phyloP scores from a whole-genome alignment of 2,329 filamentous ascomycete species.

The Talaromyces sp. region DNA sequence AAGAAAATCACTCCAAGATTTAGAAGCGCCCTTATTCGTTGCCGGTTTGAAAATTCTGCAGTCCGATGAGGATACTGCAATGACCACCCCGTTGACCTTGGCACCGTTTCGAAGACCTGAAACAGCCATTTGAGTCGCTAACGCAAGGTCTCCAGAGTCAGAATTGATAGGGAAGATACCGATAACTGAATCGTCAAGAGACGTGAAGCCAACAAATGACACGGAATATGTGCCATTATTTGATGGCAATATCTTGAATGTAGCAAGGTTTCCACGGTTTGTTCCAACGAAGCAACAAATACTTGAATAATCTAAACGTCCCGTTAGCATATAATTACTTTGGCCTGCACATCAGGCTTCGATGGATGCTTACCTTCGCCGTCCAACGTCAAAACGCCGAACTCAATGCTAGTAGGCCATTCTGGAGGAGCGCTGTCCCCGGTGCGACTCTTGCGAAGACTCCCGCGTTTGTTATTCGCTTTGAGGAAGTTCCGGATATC shows the following conservation, averaged over 20 bases:
- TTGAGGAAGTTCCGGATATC: slow-evolving; percentile 63
- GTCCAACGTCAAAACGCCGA: slow-evolving; percentile 88
- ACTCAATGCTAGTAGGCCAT: slow-evolving; percentile 78
- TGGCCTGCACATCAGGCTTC: slow-evolving; percentile 17
- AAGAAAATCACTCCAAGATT: slow-evolving; percentile 75
- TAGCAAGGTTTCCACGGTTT: slow-evolving; percentile 73
- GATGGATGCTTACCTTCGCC: slow-evolving; percentile 57
- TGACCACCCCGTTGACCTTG: slow-evolving; percentile 72
- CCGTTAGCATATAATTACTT: slow-evolving; percentile 26
- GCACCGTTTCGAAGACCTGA: slow-evolving; percentile 68
- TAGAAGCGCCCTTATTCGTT: slow-evolving; percentile 81
- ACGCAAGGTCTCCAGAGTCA: slow-evolving; percentile 68
- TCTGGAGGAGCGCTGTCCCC: slow-evolving; percentile 53
- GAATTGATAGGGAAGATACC: slow-evolving; percentile 73
- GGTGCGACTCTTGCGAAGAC: slow-evolving; percentile 57
- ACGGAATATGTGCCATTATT: slow-evolving; percentile 64
- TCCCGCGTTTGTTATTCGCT: slow-evolving; percentile 70
- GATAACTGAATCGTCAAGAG: slow-evolving; percentile 65
- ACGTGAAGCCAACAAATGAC: slow-evolving; percentile 62
- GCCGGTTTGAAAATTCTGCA: slow-evolving; percentile 86
- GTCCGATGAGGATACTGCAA: slow-evolving; percentile 69
- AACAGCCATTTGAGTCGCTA: slow-evolving; percentile 69
- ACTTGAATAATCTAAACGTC: slow-evolving; percentile 68
- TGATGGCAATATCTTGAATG: slow-evolving; percentile 82
- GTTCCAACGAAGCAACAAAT: slow-evolving; percentile 91